phyloP scores from a whole-genome alignment of 768 basidiomycete species.

The Psilocybe sp. region DNA sequence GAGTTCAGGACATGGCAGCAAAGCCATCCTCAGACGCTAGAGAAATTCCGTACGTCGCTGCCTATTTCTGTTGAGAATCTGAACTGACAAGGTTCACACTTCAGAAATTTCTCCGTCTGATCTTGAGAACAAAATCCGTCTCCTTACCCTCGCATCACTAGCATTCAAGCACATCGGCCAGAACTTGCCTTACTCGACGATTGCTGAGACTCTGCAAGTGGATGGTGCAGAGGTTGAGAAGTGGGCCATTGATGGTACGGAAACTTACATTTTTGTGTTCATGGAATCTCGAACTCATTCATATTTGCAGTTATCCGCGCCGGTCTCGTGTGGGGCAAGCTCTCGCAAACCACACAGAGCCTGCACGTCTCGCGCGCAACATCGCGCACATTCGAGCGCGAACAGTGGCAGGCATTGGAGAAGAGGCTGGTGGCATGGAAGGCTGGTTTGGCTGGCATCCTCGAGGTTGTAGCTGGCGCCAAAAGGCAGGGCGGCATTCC shows the following conservation, averaged over 20 bases:
- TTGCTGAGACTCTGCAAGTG: constrained; percentile 67
- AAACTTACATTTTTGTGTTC: background rate
- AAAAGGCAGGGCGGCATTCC: constrained; percentile 40
- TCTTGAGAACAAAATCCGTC: constrained; percentile 76
- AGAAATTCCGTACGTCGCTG: constrained; percentile 51
- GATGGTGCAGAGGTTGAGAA: constrained; percentile 68
- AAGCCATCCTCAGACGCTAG: constrained; percentile 44
- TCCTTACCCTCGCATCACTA: constrained; percentile 72
- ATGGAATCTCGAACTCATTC: constrained; percentile 3
- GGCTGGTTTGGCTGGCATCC: constrained; percentile 60
- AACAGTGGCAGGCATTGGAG: constrained; percentile 80
- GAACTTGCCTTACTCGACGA: constrained; percentile 66
- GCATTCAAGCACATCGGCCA: constrained; percentile 76
- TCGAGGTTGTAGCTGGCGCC: constrained; percentile 66
- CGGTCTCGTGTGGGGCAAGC: constrained; percentile 75
- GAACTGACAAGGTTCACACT: background rate
- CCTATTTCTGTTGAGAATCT: background rate
- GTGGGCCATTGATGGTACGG: constrained; percentile 83
- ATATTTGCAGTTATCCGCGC: constrained; percentile 66
- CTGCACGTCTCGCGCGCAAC: constrained; percentile 73
- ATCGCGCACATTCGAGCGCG: constrained; percentile 70
- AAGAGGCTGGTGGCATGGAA: constrained; percentile 78
- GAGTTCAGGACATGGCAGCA: constrained; percentile 64
- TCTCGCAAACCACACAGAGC: constrained; percentile 76
- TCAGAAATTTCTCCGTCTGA: constrained; percentile 33